Percentiles rank a stretch among this genome's conserved stretches.
phyloP scores from a whole-genome alignment of 768 basidiomycete genomes.

The Tremella yokohamensis region DNA sequence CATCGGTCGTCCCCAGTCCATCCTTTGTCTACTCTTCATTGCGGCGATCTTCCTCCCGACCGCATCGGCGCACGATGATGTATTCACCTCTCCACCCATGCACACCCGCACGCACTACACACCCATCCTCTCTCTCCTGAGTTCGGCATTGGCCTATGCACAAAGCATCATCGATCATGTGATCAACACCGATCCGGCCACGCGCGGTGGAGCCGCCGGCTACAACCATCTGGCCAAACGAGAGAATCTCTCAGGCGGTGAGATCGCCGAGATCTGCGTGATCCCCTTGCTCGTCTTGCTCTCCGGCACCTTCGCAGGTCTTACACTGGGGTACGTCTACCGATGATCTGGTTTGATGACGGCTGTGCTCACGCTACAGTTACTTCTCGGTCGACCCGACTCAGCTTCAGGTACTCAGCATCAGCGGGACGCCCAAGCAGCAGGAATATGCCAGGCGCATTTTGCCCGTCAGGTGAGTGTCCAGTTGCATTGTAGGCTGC shows the following conservation, averaged over 20 bases:
- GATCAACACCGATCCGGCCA: background rate
- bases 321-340: conserved; percentile 70
- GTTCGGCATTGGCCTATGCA: background rate
- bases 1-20: background rate
- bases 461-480: conserved; percentile 65
- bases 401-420: conserved; percentile 79
- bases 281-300: conserved; percentile 78
- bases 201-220: background rate
- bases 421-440: conserved; percentile 77
- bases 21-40: conserved; percentile 4
- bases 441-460: conserved; percentile 77
- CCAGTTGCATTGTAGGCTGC: background rate
- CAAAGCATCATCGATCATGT: background rate
- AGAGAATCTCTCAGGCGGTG: conserved; percentile 9
- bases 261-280: conserved; percentile 57
- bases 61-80: conserved; percentile 7
- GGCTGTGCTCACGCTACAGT: conserved; percentile 13
- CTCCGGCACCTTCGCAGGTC: conserved; percentile 80
- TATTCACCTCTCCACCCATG: background rate
- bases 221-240: conserved; percentile 11
- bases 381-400: conserved; percentile 85
- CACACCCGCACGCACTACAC: background rate
- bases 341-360: background rate
- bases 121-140: conserved; percentile 2
- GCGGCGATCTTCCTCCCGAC: background rate